Evolutionary conservation across 2,329 filamentous ascomycete genomes (phyloP).

Genomic region (Teratosphaeriaceae sp.): DNA sequence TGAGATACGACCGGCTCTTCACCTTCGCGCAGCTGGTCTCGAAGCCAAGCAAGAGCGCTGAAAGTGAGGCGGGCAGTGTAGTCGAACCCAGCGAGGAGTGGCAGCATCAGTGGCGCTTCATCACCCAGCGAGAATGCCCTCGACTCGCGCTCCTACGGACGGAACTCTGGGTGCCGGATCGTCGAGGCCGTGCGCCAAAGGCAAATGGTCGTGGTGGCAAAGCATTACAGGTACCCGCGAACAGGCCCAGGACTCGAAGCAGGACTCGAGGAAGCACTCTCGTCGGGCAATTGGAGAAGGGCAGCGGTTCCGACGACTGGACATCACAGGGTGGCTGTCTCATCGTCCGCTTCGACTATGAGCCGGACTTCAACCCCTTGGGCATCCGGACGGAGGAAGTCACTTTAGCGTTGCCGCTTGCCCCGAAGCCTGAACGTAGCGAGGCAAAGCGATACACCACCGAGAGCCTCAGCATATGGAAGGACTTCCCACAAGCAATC

Average conservation of each 20-base stretch:
- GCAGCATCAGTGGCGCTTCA: constrained; percentile 57
- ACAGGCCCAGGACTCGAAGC: constrained; percentile 1
- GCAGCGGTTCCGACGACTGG: constrained; percentile 36
- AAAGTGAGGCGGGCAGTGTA: constrained; percentile 24
- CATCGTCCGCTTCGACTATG: constrained; percentile 58
- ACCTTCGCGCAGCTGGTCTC: constrained; percentile 62
- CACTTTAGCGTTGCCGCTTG: constrained; percentile 61
- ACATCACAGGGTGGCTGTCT: constrained; percentile 54
- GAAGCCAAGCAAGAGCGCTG: constrained; percentile 30
- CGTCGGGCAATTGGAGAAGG: constrained; percentile 6
- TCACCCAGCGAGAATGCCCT: constrained; percentile 64
- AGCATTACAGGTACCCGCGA: not conserved
- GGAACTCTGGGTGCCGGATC: constrained; percentile 63
- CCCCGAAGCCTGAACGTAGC: constrained; percentile 53
- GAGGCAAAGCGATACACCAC: constrained; percentile 52
- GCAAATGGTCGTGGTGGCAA: not conserved
- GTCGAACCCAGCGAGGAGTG: constrained; percentile 28
- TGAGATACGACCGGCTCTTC: constrained; percentile 77
- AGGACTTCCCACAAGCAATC: constrained; percentile 45
- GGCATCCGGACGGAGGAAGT: constrained; percentile 37
- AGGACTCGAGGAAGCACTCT: constrained; percentile 9
- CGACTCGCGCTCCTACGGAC: constrained; percentile 62
- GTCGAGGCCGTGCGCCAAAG: not conserved
- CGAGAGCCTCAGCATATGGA: constrained; percentile 60
- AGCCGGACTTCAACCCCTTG: constrained; percentile 26